These are phyloP conservation scores for Ceratobasidium sp. DNA, from an alignment of 1,284 basidiomycete genomes.

Conservation along the genomic window DNA sequence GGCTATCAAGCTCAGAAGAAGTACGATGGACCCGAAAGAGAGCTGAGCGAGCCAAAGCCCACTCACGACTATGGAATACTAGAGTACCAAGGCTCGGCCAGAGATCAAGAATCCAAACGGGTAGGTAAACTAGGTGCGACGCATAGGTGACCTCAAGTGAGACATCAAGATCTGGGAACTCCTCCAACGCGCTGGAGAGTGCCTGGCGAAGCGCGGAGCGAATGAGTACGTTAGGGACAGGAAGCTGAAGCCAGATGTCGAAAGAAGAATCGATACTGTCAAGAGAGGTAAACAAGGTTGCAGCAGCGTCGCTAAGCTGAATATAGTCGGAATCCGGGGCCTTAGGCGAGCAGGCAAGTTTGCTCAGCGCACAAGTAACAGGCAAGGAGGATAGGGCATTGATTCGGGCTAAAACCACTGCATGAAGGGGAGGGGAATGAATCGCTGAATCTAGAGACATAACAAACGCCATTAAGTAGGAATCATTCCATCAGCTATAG, in stretches of 20 bases:
- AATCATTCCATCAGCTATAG: too few relatives aligned
- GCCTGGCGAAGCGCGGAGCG: background rate
- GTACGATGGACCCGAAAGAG: too few relatives aligned
- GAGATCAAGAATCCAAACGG: background rate
- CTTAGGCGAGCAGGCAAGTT: background rate
- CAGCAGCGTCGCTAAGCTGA: background rate
- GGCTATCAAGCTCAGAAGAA: too few relatives aligned
- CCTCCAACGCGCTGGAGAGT: too few relatives aligned
- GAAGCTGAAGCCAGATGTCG: background rate
- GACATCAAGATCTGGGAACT: too few relatives aligned
- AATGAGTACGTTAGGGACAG: background rate
- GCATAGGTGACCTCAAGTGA: background rate
- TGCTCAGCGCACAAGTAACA: constrained; percentile 2
- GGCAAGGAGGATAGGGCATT: background rate
- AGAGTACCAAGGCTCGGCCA: background rate
- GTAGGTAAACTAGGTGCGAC: background rate
- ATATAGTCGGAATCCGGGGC: background rate
- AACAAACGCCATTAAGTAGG: too few relatives aligned
- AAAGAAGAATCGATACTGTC: background rate
- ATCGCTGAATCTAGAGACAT: too few relatives aligned
- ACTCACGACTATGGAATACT: background rate
- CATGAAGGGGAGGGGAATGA: background rate
- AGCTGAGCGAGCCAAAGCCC: background rate
- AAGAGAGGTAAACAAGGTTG: background rate
- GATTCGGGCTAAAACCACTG: background rate